These are phyloP conservation scores for Sporothrix globosa DNA, from an alignment of 2,329 filamentous ascomycete genomes.

Conservation along the genomic window DNA sequence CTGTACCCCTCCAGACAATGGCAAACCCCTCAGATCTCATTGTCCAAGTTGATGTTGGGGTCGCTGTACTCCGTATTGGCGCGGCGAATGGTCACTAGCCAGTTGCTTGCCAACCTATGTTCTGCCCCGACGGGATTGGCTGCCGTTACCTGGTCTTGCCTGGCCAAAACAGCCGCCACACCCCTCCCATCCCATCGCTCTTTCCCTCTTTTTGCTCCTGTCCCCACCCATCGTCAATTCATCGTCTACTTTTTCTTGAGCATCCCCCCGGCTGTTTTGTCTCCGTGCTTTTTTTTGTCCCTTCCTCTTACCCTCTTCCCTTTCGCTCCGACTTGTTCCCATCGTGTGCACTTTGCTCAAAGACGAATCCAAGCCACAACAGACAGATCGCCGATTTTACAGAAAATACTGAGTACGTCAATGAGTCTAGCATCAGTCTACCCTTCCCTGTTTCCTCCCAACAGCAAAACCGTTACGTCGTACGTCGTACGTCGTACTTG, in stretches of 20 bases:
- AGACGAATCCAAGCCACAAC: neutral
- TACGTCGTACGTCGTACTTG: neutral
- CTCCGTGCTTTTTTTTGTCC: neutral
- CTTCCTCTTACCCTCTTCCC: too few species aligned
- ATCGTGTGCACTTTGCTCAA: neutral
- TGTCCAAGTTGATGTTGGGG: conserved; percentile 4
- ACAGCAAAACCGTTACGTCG: neutral
- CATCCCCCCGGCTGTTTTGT: conserved; percentile 19
- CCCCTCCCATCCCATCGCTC: conserved; percentile 29
- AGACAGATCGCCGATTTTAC: neutral
- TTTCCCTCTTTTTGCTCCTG: conserved; percentile 23
- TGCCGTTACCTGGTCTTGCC: conserved; percentile 17
- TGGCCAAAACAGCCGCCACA: conserved; percentile 20
- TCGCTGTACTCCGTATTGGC: neutral
- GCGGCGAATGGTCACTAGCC: conserved; percentile 13
- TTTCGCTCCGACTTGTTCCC: neutral
- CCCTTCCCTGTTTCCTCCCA: neutral
- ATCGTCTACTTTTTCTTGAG: conserved; percentile 31
- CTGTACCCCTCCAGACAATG: conserved; percentile 13
- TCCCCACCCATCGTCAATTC: conserved; percentile 33
- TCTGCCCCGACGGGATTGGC: conserved; percentile 25
- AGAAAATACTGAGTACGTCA: neutral
- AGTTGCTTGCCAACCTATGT: conserved; percentile 30
- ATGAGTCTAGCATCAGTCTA: neutral
- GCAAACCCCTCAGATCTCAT: conserved; percentile 27